Conservation (phyloP, 345 rosid species). For the Arabis hirsuta region DNA sequence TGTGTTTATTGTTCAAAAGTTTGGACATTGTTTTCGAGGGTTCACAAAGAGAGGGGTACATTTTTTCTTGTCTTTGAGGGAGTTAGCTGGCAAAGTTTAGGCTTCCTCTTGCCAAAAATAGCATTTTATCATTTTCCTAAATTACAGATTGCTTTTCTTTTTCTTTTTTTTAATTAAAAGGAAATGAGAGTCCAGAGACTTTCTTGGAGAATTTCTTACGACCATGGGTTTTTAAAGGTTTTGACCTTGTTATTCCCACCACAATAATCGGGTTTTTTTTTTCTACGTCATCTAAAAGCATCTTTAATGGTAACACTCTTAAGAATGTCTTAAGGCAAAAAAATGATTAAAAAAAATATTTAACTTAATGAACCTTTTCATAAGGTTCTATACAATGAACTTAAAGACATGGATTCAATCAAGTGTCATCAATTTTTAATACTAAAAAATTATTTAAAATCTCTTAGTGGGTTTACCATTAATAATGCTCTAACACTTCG, state of each 20-base stretch:
- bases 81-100: conserved; percentile 37
- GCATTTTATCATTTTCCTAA: conserved; percentile 26
- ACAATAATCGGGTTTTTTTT: conserved; percentile 2
- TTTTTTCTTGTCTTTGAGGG: conserved; percentile 34
- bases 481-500: too few species aligned
- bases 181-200: conserved; percentile 35
- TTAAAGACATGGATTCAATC: too few species aligned
- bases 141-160: conserved; percentile 21
- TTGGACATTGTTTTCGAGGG: conserved; percentile 40
- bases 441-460: too few species aligned
- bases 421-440: too few species aligned
- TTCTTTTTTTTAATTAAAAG: conserved; percentile 16
- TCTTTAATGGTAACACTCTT: too few species aligned
- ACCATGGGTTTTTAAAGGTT: conserved; percentile 32
- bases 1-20: conserved; percentile 31
- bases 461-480: too few species aligned
- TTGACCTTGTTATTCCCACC: conserved; percentile 15
- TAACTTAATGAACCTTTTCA: too few species aligned
- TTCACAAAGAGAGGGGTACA: conserved; percentile 17
- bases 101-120: conserved; percentile 36
- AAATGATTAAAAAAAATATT: too few species aligned
- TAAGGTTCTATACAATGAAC: too few species aligned
- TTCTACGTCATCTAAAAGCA: conserved; percentile 2
- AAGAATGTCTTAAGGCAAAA: too few species aligned
- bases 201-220: conserved; percentile 32